These are phyloP conservation scores for Alternaria infectoria DNA, from an alignment of 2,329 filamentous ascomycete genomes.

Conservation along the genomic window DNA sequence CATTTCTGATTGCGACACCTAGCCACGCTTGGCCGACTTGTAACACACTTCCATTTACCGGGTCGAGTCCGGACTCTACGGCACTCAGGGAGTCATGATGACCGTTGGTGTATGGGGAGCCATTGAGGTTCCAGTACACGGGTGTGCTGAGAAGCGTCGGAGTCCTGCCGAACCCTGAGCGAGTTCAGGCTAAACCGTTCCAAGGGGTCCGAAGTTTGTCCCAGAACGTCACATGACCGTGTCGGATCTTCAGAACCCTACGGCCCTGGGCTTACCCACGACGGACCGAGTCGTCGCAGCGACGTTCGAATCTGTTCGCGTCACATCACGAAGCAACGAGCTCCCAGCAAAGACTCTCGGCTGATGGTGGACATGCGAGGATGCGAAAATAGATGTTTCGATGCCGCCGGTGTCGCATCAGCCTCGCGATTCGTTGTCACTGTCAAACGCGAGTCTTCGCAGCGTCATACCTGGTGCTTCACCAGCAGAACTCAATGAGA, in stretches of 20 bases:
- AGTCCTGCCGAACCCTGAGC: slow-evolving; percentile 1
- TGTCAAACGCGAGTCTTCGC: not conserved
- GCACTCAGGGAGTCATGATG: slow-evolving; percentile 2
- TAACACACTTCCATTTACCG: slow-evolving; percentile 21
- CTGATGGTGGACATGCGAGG: not conserved
- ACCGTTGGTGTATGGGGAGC: slow-evolving; percentile 30
- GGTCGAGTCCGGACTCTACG: slow-evolving; percentile 25
- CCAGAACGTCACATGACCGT: slow-evolving; percentile 9
- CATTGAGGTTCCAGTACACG: slow-evolving; percentile 11
- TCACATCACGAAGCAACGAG: not conserved
- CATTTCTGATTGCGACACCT: slow-evolving; percentile 25
- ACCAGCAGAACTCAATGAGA: not conserved
- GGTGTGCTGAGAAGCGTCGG: not conserved
- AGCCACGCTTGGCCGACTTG: slow-evolving; percentile 19
- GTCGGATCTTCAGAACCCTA: not conserved
- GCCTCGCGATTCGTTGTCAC: not conserved
- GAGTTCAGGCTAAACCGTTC: not conserved
- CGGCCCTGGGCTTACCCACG: not conserved
- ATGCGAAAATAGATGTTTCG: slow-evolving; percentile 11
- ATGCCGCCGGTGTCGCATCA: slow-evolving; percentile 1
- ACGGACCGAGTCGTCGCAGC: not conserved
- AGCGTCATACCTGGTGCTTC: not conserved
- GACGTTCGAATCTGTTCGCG: not conserved
- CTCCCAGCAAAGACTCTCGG: not conserved
- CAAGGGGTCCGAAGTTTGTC: not conserved